phyloP scores from a whole-genome alignment of 441 rosid species.

The Monsonia emarginata region DNA sequence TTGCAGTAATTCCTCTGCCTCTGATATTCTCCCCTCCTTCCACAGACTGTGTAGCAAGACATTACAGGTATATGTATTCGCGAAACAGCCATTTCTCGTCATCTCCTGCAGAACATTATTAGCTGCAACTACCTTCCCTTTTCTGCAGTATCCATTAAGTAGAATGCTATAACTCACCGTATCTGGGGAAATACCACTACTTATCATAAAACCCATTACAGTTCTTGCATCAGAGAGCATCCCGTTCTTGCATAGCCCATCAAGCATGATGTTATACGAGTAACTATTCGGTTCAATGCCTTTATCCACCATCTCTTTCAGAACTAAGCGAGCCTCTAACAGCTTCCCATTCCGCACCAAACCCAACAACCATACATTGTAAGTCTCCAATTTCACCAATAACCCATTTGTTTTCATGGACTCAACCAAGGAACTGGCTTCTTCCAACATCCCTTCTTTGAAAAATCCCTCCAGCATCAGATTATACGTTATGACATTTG shows the following conservation, averaged over 20 bases:
- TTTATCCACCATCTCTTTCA: constrained; percentile 48
- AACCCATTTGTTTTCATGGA: constrained; percentile 39
- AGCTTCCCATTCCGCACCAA: constrained; percentile 56
- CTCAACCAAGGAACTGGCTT: constrained; percentile 58
- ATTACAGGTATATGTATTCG: constrained; percentile 71
- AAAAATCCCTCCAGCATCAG: constrained; percentile 81
- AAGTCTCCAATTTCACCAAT: constrained; percentile 49
- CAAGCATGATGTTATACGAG: constrained; percentile 66
- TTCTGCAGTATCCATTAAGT: constrained; percentile 61
- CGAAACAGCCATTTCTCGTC: constrained; percentile 52
- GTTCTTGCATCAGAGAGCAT: constrained; percentile 68
- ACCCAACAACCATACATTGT: constrained; percentile 73
- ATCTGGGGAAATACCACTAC: constrained; percentile 53
- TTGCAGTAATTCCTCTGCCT: constrained; percentile 77
- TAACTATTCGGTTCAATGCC: constrained; percentile 51
- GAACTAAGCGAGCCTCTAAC: constrained; percentile 56
- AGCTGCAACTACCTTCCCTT: constrained; percentile 51
- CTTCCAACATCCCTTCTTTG: constrained; percentile 70
- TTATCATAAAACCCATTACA: constrained; percentile 47
- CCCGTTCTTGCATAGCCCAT: constrained; percentile 73
- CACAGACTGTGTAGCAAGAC: constrained; percentile 76
- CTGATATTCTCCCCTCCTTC: constrained; percentile 55
- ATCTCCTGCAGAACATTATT: constrained; percentile 59
- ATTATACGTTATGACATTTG: constrained; percentile 59
- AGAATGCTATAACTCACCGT: constrained; percentile 64